phyloP scores from a whole-genome alignment of 2,329 filamentous ascomycete genomes.

The Alternaria viburni region DNA sequence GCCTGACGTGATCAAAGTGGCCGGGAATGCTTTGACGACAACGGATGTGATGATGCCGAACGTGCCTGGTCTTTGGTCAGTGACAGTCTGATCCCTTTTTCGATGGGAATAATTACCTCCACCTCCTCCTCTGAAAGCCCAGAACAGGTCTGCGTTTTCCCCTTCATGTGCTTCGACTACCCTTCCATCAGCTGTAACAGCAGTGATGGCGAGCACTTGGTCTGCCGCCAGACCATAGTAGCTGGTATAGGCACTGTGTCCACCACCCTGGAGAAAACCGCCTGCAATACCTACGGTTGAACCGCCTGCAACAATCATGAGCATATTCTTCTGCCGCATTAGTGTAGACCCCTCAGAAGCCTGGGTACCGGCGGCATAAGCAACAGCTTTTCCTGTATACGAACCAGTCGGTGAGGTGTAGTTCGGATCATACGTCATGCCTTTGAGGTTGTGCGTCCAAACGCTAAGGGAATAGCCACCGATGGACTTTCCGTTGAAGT shows the following conservation, averaged over 20 bases:
- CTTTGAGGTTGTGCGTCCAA: constrained; percentile 30
- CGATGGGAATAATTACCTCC: constrained; percentile 21
- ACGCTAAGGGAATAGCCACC: constrained; percentile 17
- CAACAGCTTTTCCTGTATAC: constrained; percentile 50
- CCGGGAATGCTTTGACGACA: constrained; percentile 45
- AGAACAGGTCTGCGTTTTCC: constrained; percentile 35
- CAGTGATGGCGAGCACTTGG: constrained; percentile 33
- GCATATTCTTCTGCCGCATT: constrained; percentile 53
- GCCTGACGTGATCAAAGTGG: constrained; percentile 12
- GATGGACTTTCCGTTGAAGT: constrained; percentile 24
- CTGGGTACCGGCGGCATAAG: constrained; percentile 60
- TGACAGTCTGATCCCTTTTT: background rate
- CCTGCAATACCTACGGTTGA: constrained; percentile 56
- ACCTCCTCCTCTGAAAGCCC: constrained; percentile 38
- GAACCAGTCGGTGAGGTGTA: constrained; percentile 15
- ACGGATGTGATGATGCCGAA: constrained; percentile 36
- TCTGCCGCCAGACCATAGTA: constrained; percentile 47
- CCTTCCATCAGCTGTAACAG: constrained; percentile 34
- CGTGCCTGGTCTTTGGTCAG: constrained; percentile 21
- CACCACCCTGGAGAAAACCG: constrained; percentile 22
- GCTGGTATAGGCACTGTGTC: constrained; percentile 52
- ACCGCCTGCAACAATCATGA: constrained; percentile 61
- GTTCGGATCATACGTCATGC: constrained; percentile 17
- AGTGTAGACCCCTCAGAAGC: constrained; percentile 56
- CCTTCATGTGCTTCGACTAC: constrained; percentile 30